Evolutionary conservation across 495 filamentous ascomycete species (phyloP).

Genomic region (Aspergillus coremiiformis): DNA sequence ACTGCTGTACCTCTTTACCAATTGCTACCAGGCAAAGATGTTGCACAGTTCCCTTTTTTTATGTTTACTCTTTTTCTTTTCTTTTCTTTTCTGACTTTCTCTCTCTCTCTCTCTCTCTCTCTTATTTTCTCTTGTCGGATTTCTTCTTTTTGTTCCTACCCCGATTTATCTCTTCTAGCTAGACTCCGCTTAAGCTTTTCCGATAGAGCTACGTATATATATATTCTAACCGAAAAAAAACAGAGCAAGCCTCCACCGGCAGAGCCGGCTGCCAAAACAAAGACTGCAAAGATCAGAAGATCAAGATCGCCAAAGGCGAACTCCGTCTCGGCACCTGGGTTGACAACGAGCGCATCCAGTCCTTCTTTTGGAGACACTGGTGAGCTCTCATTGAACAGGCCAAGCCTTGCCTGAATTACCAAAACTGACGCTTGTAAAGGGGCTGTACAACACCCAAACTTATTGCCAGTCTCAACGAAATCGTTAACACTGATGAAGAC

Average conservation of each 20-base stretch:
- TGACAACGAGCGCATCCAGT: constrained; percentile 38
- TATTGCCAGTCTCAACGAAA: constrained; percentile 48
- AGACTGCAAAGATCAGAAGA: constrained; percentile 53
- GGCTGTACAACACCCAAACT: constrained; percentile 69
- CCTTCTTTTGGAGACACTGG: constrained; percentile 75
- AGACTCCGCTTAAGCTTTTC: too few relatives aligned
- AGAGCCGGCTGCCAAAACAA: constrained; percentile 63
- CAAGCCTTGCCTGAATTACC: not conserved
- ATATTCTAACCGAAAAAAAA: constrained; percentile 12
- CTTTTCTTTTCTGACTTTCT: not conserved
- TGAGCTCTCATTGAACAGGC: constrained; percentile 28
- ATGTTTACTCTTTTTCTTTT: not conserved
- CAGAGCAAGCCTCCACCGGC: constrained; percentile 53
- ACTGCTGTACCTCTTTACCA: too few relatives aligned
- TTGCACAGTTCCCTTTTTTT: too few relatives aligned
- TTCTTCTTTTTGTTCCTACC: not conserved
- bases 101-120: not conserved
- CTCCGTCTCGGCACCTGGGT: constrained; percentile 66
- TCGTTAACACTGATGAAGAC: constrained; percentile 27
- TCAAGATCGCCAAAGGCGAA: constrained; percentile 71
- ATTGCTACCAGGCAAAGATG: too few relatives aligned
- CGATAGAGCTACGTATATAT: too few relatives aligned
- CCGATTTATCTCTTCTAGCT: not conserved
- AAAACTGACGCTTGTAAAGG: constrained; percentile 39
- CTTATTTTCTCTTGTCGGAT: not conserved